phyloP scores from a whole-genome alignment of 352 stramenopile genomes.

The Phytophthora syringae region DNA sequence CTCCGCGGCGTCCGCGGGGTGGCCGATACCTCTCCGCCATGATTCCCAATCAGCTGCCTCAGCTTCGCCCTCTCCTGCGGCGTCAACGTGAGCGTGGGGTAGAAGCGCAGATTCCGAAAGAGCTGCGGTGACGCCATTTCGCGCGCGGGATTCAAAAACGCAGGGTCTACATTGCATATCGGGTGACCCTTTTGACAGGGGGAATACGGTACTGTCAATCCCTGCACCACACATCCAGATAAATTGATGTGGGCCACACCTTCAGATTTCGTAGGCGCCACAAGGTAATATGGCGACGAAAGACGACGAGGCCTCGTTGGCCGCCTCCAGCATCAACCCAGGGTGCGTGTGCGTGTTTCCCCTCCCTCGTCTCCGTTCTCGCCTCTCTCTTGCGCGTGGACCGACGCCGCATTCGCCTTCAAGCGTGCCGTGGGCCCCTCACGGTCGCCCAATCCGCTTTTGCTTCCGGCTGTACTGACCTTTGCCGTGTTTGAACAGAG shows the following conservation, averaged over 20 bases:
- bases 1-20: constrained; percentile 27
- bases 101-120: constrained; percentile 49
- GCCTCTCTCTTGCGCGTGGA: not conserved
- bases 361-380: not conserved
- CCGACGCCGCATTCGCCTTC: not conserved
- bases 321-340: constrained; percentile 56
- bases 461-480: too few relatives aligned
- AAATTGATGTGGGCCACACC: too few relatives aligned
- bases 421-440: constrained; percentile 6
- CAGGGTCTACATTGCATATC: too few relatives aligned
- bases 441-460: too few relatives aligned
- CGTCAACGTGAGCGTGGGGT: constrained; percentile 38
- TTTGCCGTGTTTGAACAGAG: constrained; percentile 38
- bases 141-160: not conserved
- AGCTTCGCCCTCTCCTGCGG: constrained; percentile 28
- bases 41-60: constrained; percentile 32
- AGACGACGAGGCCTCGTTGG: constrained; percentile 35
- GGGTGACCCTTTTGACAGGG: too few relatives aligned
- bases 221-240: too few relatives aligned
- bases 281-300: constrained; percentile 30
- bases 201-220: too few relatives aligned
- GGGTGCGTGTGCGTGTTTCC: constrained; percentile 28
- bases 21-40: constrained; percentile 43
- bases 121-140: constrained; percentile 19
- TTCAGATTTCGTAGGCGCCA: constrained; percentile 24